Percentiles rank a stretch among this genome's conserved stretches.
Evolutionary conservation across 108 stramenopile genomes (phyloP).

Genomic region (Pseudonitzschia delicatissima): DNA sequence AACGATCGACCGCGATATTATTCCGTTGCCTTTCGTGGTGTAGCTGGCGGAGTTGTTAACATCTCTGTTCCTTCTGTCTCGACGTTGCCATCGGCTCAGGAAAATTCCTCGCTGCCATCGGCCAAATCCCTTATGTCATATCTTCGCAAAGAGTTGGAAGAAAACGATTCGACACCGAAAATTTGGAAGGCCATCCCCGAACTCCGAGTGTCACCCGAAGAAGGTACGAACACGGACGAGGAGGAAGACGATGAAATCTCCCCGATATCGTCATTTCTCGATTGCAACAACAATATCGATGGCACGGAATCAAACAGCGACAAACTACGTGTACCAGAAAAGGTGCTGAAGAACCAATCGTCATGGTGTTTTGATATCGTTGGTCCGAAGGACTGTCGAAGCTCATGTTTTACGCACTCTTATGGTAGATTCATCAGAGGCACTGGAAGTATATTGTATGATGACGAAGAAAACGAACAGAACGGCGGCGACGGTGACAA

Average conservation of each 20-base stretch:
- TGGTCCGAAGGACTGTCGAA: conserved; percentile 31
- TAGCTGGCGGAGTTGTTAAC: neutral
- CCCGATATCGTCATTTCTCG: conserved; percentile 30
- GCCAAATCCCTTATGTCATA: conserved; percentile 6
- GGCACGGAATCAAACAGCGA: neutral
- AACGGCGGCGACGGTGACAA: no score
- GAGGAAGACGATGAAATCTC: neutral
- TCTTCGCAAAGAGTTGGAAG: neutral
- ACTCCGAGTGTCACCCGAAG: conserved; percentile 7
- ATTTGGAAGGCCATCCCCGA: conserved; percentile 22
- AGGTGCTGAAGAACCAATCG: conserved; percentile 47
- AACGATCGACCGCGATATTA: conserved; percentile 89
- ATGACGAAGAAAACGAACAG: conserved; percentile 10
- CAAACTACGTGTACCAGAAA: conserved; percentile 49
- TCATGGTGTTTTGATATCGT: conserved; percentile 91
- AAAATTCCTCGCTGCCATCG: neutral
- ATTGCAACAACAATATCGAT: conserved; percentile 3
- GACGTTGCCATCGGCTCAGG: neutral
- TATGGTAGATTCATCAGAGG: conserved; percentile 82
- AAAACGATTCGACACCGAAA: neutral
- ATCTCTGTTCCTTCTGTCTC: neutral
- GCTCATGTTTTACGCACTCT: conserved; percentile 81
- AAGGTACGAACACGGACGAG: neutral
- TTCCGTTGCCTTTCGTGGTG: conserved; percentile 38
- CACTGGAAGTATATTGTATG: conserved; percentile 83